A percentile compares a stretch with the other conserved stretches of the same genome.
These are phyloP conservation scores for Cryptosporidium xiaoi DNA, from an alignment of 169 alveolate species.

Conservation along the genomic window DNA sequence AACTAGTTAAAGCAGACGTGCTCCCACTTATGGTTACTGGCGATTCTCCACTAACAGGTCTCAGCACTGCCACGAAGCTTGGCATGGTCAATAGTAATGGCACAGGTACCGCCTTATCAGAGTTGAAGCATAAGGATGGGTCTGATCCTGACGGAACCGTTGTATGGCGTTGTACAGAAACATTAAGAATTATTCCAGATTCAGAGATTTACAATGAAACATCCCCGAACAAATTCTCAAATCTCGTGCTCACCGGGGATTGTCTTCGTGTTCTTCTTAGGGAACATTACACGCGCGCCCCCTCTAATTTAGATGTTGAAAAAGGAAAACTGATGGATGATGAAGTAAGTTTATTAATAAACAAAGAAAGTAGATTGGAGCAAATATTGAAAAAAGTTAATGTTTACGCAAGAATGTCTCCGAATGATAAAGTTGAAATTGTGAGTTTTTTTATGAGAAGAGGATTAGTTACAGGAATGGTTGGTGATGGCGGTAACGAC, in stretches of 20 bases:
- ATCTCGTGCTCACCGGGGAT: conserved; percentile 59
- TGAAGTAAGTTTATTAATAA: background rate
- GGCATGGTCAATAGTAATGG: conserved; percentile 5
- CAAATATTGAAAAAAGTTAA: conserved; percentile 58
- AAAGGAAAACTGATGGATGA: background rate
- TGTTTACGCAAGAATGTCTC: conserved; percentile 85
- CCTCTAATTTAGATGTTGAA: background rate
- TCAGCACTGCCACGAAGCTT: conserved; percentile 44
- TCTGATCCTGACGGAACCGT: background rate
- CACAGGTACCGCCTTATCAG: conserved; percentile 32
- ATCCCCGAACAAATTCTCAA: background rate
- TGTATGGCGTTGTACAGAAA: conserved; percentile 37
- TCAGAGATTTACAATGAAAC: conserved; percentile 6
- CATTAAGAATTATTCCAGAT: conserved; percentile 3
- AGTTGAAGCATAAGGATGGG: background rate
- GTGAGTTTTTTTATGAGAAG: conserved; percentile 84
- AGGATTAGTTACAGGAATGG: conserved; percentile 90
- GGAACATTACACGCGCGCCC: conserved; percentile 15
- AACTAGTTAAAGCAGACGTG: conserved; percentile 21
- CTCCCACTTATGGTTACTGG: conserved; percentile 62
- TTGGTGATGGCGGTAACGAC: conserved; percentile 95
- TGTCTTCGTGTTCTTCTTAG: conserved; percentile 17
- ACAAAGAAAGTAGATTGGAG: conserved; percentile 10
- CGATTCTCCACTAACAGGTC: conserved; percentile 57
- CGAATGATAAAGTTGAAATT: conserved; percentile 87